Conservation (phyloP, 176 grass and related monocot genomes). For the Juncus effusus region DNA sequence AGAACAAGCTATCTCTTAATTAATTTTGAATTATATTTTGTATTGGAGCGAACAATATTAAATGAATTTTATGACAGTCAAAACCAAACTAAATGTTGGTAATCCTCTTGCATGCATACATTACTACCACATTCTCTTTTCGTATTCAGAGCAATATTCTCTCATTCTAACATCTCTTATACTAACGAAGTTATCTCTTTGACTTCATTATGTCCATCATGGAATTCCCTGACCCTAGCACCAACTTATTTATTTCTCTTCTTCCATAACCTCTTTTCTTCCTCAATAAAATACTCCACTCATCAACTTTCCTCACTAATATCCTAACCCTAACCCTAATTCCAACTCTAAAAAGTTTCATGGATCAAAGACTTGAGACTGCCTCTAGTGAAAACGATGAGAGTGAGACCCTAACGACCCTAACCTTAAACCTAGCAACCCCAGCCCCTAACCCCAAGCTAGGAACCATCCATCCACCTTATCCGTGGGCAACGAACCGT, state of each 20-base stretch:
- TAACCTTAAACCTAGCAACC: conserved; percentile 13
- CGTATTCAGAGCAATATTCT: no score
- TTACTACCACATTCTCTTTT: no score
- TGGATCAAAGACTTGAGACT: conserved; percentile 26
- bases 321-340: background rate
- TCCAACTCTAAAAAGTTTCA: background rate
- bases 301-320: background rate
- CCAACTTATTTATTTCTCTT: conserved; percentile 7
- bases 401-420: background rate
- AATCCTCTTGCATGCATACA: no score
- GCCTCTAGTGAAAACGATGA: conserved; percentile 13
- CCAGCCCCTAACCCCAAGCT: conserved; percentile 6
- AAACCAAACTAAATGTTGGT: no score
- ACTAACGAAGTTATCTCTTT: no score
- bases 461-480: conserved; percentile 26
- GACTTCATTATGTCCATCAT: no score
- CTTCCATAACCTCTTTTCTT: background rate
- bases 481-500: conserved; percentile 44
- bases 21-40: no score
- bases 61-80: no score
- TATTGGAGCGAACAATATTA: no score
- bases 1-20: no score
- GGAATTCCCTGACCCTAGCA: background rate
- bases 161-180: no score
- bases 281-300: background rate